Base-by-base conservation (phyloP, 2,329 filamentous ascomycete genomes). In the Thielaviopsis euricoi region DNA sequence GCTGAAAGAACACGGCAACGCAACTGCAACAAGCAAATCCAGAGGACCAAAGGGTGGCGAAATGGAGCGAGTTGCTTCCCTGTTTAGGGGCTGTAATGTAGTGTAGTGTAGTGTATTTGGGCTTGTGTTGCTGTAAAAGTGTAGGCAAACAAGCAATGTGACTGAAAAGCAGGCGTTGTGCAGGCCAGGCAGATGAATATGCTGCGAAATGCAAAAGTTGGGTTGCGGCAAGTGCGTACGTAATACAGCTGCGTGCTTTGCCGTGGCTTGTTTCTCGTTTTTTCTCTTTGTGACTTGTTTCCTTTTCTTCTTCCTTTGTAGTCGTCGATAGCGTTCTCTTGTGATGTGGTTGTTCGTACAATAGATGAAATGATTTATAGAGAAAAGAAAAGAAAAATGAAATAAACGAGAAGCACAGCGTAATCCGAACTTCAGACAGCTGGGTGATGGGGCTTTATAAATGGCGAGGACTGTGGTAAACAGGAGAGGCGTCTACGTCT, bases 401-500 rank as follows among this genome's bases (percentile, higher is more conserved):
- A 46, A n/a, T 19, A 48, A 21, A 6, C 9, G 7, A 2, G 12
- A 10, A 48, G 21, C 43, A 48, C n/a, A 48, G 7, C 21, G n/a
- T 21, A 9, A 19, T 48, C n/a, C 9, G 43, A 21, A n/a, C 6
- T 15, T 17, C 37, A n/a, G 15, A 43, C 37, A 15, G 37, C 13
- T n/a, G 37, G 37, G 37, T 17, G 37, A 43, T 7, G 37, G 37
- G 37, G 37, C 15, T 22, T 6, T 26, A 50, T 56, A 33, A 46
- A 46, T 56, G 21, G 9, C 12, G 10, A 13, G 3, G 19, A 12
- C 1, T 26, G 15, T 52, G 51, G 17, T 52, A 21, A 23, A 22
- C 26, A 33, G 37, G 37, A 53, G 52, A 37, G 52, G 52, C 26
- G 52, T 53, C 17, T 53, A 53, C 52, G 52, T 53, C 52, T 53